Base-by-base conservation (phyloP, 768 basidiomycete genomes). In the Dacryopinax spathularia region DNA sequence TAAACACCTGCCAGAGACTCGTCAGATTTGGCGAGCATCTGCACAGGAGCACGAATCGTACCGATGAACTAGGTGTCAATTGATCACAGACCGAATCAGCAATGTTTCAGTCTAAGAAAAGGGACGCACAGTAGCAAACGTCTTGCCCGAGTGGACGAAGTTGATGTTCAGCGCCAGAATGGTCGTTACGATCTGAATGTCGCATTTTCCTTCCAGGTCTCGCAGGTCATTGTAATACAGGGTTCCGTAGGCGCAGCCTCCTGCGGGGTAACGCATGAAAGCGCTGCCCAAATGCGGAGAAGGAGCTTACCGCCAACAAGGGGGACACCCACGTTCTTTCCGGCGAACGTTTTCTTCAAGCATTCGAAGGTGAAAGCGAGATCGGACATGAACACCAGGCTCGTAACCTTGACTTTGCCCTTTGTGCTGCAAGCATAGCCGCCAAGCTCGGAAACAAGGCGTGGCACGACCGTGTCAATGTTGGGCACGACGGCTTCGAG, bases 11-110 rank as follows among this genome's bases (percentile, higher is more conserved):
- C 13, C 13, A 29, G 31, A 18, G 16, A 18, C 48, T 27, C 22
- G 18, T 56, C 48, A 56, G 48, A 20, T 29, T 31, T 31, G 25
- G 20, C 25, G 31, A 6, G 15, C 25, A 13, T 56, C 29, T 27
- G 3, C 48, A 29, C n/a, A n/a, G 25, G 31, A 29, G 10, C 9
- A 9, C 29, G 48, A 6, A 56, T 3, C 48, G 20, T 56, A 56
- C 48, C 48, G 48, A 56, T 56, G 18, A 56, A 56, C 48, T 56
- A 56, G n/a, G n/a, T n/a, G n/a, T n/a, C n/a, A n/a, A n/a, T n/a
- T n/a, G n/a, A n/a, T n/a, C 9, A 56, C 15, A 13, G 22, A 44
- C 13, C 13, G 13, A 20, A 22, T 44, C 10, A 44, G 7, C n/a
- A n/a, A n/a, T n/a, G n/a, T n/a, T n/a, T n/a, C n/a, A n/a, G n/a